Percentiles rank a stretch among this genome's conserved stretches.
Conservation (phyloP, 2,329 filamentous ascomycete species). For the Ceratocystis cubensis region DNA sequence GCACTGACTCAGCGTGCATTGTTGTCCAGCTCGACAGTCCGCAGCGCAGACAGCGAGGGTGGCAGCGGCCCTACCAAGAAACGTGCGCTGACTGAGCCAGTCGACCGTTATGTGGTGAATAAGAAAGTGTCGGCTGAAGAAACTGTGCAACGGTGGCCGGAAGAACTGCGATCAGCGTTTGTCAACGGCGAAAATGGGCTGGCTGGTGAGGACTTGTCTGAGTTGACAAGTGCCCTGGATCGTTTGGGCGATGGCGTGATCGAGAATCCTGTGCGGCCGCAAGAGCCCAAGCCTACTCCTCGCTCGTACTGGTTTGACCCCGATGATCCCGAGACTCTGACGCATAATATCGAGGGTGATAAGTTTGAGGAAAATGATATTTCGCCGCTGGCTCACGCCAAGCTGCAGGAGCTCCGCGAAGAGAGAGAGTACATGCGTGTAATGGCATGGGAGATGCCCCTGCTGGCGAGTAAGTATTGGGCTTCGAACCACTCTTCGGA, state of each 20-base stretch:
- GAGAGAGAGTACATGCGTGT: conserved; percentile 77
- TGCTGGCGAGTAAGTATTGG: conserved; percentile 63
- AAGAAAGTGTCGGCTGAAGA: conserved; percentile 17
- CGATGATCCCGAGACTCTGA: conserved; percentile 36
- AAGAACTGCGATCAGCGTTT: conserved; percentile 16
- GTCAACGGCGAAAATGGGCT: conserved; percentile 12
- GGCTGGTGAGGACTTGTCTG: conserved; percentile 17
- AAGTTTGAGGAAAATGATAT: conserved; percentile 74
- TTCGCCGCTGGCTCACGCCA: conserved; percentile 66
- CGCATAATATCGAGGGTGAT: conserved; percentile 43
- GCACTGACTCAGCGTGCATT: not conserved
- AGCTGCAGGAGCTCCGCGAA: conserved; percentile 80
- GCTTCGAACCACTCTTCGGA: too few species aligned
- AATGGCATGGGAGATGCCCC: conserved; percentile 89
- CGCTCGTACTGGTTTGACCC: conserved; percentile 39
- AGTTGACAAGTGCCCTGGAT: conserved; percentile 19
- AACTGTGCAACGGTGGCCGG: conserved; percentile 19
- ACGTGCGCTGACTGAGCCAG: conserved; percentile 16
- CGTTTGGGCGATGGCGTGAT: conserved; percentile 23
- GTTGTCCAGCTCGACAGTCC: not conserved
- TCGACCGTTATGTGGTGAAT: conserved; percentile 16
- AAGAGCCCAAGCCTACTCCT: conserved; percentile 27
- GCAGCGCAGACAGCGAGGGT: not conserved
- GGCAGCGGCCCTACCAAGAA: conserved; percentile 14
- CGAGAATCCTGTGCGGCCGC: conserved; percentile 16